Evolutionary conservation across 2,329 filamentous ascomycete species (phyloP).

Genomic region (Fusarium siculi): DNA sequence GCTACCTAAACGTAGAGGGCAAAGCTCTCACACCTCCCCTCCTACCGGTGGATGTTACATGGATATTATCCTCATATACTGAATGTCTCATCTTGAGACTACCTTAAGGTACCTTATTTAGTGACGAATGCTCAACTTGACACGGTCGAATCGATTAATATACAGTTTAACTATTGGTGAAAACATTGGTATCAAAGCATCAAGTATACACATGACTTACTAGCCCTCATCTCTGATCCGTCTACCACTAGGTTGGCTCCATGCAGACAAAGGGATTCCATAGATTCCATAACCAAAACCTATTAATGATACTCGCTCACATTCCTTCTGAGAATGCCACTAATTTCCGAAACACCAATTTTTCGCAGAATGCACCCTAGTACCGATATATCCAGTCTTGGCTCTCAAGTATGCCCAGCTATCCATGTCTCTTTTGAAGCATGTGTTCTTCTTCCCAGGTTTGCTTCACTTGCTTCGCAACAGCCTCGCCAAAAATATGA

Average conservation of each 20-base stretch:
- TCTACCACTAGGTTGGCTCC: neutral
- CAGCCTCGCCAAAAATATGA: conserved; percentile 36
- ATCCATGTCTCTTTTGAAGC: neutral
- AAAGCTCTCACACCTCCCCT: neutral
- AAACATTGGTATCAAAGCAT: neutral
- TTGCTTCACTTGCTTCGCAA: conserved; percentile 33
- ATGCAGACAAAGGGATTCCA: neutral
- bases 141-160: neutral
- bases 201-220: neutral
- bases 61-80: neutral
- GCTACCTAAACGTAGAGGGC: neutral
- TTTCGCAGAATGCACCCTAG: neutral
- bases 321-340: neutral
- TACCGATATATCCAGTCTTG: neutral
- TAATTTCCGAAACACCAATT: neutral
- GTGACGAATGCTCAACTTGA: neutral
- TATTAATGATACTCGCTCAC: neutral
- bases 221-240: neutral
- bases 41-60: neutral
- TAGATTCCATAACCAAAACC: neutral
- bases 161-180: neutral
- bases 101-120: neutral
- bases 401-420: neutral
- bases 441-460: conserved; percentile 27
- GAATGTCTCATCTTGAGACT: neutral